These are phyloP conservation scores for Cryptosporidium baileyi DNA, from an alignment of 169 alveolate species.

Conservation along the genomic window DNA sequence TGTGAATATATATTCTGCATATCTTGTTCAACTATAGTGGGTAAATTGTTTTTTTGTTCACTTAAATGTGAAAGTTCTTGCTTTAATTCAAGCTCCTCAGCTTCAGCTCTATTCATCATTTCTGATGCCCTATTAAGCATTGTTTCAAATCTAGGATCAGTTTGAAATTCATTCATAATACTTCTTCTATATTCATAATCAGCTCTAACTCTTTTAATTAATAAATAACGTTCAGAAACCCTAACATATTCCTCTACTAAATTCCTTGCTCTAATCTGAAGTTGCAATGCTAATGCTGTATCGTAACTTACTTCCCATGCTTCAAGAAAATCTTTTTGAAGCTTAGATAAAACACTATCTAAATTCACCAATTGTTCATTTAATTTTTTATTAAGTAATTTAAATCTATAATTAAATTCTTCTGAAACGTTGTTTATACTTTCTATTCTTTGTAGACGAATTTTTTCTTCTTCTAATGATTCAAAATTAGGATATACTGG, in stretches of 20 bases:
- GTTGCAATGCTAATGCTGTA: slow-evolving; percentile 49
- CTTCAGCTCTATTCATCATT: slow-evolving; percentile 41
- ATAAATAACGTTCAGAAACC: slow-evolving; percentile 30
- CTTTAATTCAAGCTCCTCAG: slow-evolving; percentile 1
- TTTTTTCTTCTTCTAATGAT: slow-evolving; percentile 28
- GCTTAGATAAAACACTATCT: background rate
- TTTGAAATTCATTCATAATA: slow-evolving; percentile 29
- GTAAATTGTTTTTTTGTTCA: background rate
- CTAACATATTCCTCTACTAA: slow-evolving; percentile 54
- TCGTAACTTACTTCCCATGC: slow-evolving; percentile 47
- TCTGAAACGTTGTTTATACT: background rate
- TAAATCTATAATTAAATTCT: background rate
- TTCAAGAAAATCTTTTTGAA: slow-evolving; percentile 4
- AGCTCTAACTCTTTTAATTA: slow-evolving; percentile 40
- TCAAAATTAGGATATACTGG: slow-evolving; percentile 24
- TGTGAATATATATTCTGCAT: slow-evolving; percentile 33
- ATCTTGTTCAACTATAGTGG: slow-evolving; percentile 17
- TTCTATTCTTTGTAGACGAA: background rate
- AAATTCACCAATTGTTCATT: slow-evolving; percentile 1
- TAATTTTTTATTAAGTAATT: background rate
- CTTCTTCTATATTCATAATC: slow-evolving; percentile 58
- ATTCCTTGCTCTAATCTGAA: slow-evolving; percentile 27
- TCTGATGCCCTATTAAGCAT: slow-evolving; percentile 56
- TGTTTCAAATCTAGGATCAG: slow-evolving; percentile 38
- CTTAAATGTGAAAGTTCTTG: background rate